Base-by-base conservation (phyloP, 352 stramenopile species). In the Pythium grandisporangium region DNA sequence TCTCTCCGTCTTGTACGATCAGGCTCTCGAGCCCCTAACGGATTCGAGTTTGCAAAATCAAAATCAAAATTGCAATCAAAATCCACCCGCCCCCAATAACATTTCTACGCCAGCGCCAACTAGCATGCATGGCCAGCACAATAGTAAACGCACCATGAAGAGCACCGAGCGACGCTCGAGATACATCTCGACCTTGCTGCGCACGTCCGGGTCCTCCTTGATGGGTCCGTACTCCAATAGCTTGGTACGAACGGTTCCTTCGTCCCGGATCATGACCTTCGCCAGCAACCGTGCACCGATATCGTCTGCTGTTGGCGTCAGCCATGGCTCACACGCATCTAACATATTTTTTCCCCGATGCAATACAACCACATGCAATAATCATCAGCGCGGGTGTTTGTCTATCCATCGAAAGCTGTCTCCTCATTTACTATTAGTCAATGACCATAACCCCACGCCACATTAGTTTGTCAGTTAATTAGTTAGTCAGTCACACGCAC, bases 131-230 rank as follows among this genome's bases (percentile, higher is more conserved):
- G 29, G 2, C 5, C 37, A 3, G 24, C 23, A 43, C 17, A 37
- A 5, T 29, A 41, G 8, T 8, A 13, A 30, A 42, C 47, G n/a
- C 37, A 69, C 62, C 78, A 88, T 92, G 33, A 89, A 92, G 14
- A 89, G 61, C 29, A 88, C 75, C 0, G 78, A 86, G 26, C 79
- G 70, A n/a, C 72, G 58, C 37, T 89, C 78, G 21, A 92, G 53
- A 37, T 88, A 84, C 54, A 74, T 82, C 54, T 92, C 78, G n/a
- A 92, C 78, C 48, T 87, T 88, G 53, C 66, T 86, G 29, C 78
- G 70, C 16, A 92, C 73, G n/a, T 86, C 66, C 2, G 78, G 75
- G 52, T 92, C 78, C 48, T 84, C 78, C 36, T 86, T 79, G 42
- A 92, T 85, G 2, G 78, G 78, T 52, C 75, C 75, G 42, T 82